Conservation (phyloP, 441 rosid species). For the Erodium texanum region DNA sequence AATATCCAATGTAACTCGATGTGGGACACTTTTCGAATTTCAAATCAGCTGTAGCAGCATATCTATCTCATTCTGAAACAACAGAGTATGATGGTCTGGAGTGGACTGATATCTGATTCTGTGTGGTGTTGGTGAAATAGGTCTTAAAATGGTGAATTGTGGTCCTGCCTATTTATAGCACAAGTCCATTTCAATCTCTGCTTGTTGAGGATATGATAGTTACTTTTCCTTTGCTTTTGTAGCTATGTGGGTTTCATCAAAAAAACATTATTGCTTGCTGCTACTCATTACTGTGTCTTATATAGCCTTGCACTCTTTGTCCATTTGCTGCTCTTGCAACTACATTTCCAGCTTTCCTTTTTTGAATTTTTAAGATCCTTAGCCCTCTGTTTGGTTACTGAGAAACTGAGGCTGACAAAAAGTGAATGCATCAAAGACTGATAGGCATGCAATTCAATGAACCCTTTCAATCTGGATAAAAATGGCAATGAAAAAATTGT, state of each 20-base stretch:
- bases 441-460: background rate
- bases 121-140: background rate
- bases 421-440: too few species aligned
- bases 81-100: background rate
- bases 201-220: background rate
- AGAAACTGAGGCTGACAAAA: background rate
- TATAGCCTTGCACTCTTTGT: background rate
- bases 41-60: background rate
- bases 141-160: background rate
- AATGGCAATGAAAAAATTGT: background rate
- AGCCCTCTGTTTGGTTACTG: background rate
- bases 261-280: too few species aligned
- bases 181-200: constrained; percentile 2
- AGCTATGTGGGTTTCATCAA: background rate
- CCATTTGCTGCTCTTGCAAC: too few species aligned
- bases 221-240: background rate
- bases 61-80: too few species aligned
- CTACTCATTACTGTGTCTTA: too few species aligned
- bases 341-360: background rate
- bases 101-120: background rate
- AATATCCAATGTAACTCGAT: background rate
- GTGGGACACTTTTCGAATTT: too few species aligned
- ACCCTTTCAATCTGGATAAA: background rate
- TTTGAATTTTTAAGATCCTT: background rate
- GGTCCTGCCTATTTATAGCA: background rate